Base-by-base conservation (phyloP, 225 moss, liverwort and hornwort genomes). In the Bryoerythrophyllum caledonicum region DNA sequence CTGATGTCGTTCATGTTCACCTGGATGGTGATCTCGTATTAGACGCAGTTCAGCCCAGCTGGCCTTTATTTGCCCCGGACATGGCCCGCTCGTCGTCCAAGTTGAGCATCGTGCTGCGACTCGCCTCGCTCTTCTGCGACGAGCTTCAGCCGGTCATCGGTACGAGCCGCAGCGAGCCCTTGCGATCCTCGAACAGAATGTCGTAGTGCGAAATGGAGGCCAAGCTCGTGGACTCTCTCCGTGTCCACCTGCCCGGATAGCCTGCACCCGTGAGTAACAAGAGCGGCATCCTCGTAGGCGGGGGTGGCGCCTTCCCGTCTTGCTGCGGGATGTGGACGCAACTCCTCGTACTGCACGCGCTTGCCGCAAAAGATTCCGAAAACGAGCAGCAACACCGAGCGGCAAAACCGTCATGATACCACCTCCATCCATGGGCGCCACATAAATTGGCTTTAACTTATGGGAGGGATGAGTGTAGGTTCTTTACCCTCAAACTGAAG, bases 1-100 rank as follows among this genome's bases (percentile, higher is more conserved):
- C n/a, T n/a, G n/a, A n/a, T n/a, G 10, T 95, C 90, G 68, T 95
- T 99, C 97, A 95, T 91, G 63, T 85, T 82, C 17, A 99, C 79
- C 48, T 93, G 93, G 19, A 99, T 89, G 48, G 84, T 91, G 68
- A 99, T 83, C 60, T 93, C 83, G 10, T 91, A 82, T 81, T 89
- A 86, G 19, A 78, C 71, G 60, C 86, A 85, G 30, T 94, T 93
- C 1, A 91, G 48, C 3, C 95, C 0, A 91, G 53, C 2, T 87
- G n/a, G n/a, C n/a, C 6, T 46, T 65, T 70, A 77, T 81, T 77
- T 1, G 82, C 55, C 10, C 76, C 67, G 10, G 94, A 81, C 11
- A 87, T 89, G 10, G 79, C 63, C 20, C 65, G 78, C 52, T 89
- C 89, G 43, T 91, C 90, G 61, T 85, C 89, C 5, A 87, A 87